phyloP scores from a whole-genome alignment of 805 yeast genomes.

The Teunomyces funiuensis region DNA sequence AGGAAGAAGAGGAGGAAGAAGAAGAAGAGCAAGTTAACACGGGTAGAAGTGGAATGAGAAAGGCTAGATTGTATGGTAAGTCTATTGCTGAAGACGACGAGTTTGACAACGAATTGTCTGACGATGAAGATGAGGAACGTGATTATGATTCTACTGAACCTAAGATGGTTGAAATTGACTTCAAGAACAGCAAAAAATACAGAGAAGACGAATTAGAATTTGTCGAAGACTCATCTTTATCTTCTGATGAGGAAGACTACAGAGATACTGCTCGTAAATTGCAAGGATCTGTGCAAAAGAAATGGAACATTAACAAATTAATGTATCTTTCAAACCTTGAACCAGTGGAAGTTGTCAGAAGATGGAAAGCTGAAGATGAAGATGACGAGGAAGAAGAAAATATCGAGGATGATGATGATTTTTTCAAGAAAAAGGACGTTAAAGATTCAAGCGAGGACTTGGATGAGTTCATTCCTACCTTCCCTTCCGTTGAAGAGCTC shows the following conservation, averaged over 20 bases:
- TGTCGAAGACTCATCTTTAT: conserved; percentile 49
- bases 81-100: conserved; percentile 50
- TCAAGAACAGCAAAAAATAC: conserved; percentile 33
- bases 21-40: conserved; percentile 36
- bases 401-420: conserved; percentile 45
- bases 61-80: conserved; percentile 53
- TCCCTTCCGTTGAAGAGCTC: conserved; percentile 43
- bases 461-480: conserved; percentile 38
- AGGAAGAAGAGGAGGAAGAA: conserved; percentile 34
- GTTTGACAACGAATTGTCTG: conserved; percentile 40
- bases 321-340: conserved; percentile 76
- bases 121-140: conserved; percentile 42
- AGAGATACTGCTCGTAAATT: conserved; percentile 59
- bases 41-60: conserved; percentile 69
- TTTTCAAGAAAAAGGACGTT: conserved; percentile 51
- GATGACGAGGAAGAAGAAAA: conserved; percentile 41
- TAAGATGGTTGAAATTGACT: conserved; percentile 49
- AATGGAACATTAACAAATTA: conserved; percentile 80
- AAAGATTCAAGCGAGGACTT: conserved; percentile 27
- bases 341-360: conserved; percentile 66
- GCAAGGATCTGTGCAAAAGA: conserved; percentile 50
- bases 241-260: conserved; percentile 43
- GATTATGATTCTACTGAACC: conserved; percentile 36
- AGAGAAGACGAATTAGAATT: conserved; percentile 39
- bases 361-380: conserved; percentile 63